Evolutionary conservation across 2,329 filamentous ascomycete species (phyloP).

Genomic region (Aureobasidium sp.): DNA sequence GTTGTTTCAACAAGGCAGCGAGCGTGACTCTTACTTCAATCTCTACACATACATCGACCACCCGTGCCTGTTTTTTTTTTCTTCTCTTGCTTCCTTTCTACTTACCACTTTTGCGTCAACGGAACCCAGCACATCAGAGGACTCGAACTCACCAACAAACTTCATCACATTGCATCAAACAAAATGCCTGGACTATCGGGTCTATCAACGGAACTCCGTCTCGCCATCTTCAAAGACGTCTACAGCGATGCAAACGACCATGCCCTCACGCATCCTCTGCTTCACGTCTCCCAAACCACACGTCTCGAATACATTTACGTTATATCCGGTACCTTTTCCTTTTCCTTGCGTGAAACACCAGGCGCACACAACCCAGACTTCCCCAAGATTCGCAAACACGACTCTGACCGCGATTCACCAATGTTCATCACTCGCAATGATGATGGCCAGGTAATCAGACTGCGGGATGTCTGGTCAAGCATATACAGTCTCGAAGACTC

Average conservation of each 20-base stretch:
- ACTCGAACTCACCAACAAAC: neutral
- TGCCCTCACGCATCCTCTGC: neutral
- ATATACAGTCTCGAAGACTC: neutral
- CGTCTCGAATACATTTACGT: neutral
- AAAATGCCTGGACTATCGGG: neutral
- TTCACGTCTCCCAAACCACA: neutral
- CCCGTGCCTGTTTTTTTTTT: neutral
- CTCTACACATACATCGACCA: neutral
- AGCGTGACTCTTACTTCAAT: neutral
- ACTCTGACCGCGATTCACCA: too few relatives aligned
- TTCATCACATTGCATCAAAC: neutral
- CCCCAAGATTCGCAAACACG: neutral
- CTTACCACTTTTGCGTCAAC: neutral
- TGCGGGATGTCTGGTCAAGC: too few relatives aligned
- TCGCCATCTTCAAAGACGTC: neutral
- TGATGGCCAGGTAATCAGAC: too few relatives aligned
- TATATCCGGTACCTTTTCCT: neutral
- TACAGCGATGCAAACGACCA: neutral
- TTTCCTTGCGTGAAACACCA: neutral
- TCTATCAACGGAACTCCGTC: neutral
- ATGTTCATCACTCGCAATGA: neutral
- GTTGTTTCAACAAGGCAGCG: neutral
- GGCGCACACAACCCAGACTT: neutral
- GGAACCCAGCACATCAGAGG: too few relatives aligned
- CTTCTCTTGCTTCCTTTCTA: neutral